A percentile compares a stretch with the other conserved stretches of the same genome.
These are phyloP conservation scores for Talaromyces pinophilus DNA, from an alignment of 2,329 filamentous ascomycete genomes.

Conservation along the genomic window DNA sequence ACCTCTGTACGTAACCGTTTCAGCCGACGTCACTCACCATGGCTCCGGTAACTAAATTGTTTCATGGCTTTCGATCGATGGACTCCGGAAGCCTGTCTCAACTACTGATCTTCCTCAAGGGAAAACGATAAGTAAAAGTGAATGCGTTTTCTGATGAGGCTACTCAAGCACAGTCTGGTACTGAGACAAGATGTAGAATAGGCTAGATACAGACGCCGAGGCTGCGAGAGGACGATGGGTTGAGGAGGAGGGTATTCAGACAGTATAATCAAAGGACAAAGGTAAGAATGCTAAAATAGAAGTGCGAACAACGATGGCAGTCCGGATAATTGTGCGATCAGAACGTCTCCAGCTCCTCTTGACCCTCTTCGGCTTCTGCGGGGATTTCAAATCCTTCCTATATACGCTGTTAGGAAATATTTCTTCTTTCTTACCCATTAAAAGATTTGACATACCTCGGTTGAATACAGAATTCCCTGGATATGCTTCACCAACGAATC, in stretches of 20 bases:
- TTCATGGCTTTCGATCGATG: background rate
- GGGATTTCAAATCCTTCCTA: conserved; percentile 39
- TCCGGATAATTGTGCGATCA: conserved; percentile 19
- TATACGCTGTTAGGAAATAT: conserved; percentile 5
- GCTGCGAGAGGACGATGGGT: conserved; percentile 17
- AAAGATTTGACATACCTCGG: conserved; percentile 60
- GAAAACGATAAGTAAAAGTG: background rate
- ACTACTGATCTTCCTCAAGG: background rate
- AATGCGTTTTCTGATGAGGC: background rate
- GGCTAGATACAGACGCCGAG: background rate
- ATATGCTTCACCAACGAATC: conserved; percentile 92
- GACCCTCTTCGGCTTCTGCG: conserved; percentile 31
- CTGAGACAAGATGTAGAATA: conserved; percentile 5
- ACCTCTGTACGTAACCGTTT: background rate
- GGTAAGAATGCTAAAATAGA: conserved; percentile 11
- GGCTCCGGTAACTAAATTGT: background rate
- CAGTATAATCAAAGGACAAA: conserved; percentile 8
- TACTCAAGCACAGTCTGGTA: background rate
- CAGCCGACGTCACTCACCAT: background rate
- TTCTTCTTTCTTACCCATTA: background rate
- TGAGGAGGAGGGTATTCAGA: conserved; percentile 12
- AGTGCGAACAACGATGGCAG: background rate
- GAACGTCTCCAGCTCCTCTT: conserved; percentile 36
- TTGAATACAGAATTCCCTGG: conserved; percentile 95
- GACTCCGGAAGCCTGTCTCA: background rate